A percentile compares a stretch with the other conserved stretches of the same genome.
These are phyloP conservation scores for Cucurbita maxima DNA, from an alignment of 306 rosid species.

Conservation along the genomic window DNA sequence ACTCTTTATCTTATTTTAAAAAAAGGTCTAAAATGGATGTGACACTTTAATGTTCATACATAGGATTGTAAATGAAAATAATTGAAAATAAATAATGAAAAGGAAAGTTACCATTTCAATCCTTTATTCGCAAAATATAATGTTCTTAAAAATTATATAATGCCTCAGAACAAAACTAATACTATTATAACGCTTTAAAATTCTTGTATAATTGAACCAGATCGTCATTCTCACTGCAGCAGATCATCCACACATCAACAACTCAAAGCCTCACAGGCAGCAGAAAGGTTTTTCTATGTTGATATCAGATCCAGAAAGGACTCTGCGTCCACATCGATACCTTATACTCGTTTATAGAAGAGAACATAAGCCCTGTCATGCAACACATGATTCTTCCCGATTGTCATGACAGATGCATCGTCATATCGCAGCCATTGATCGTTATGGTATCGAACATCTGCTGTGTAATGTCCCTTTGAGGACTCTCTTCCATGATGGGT, in stretches of 20 bases:
- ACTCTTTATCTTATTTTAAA: too few species aligned
- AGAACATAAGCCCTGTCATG: conserved; percentile 92
- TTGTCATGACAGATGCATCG: conserved; percentile 58
- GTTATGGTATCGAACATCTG: conserved; percentile 52
- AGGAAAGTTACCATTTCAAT: too few species aligned
- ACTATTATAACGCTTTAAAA: neutral
- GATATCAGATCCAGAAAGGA: neutral
- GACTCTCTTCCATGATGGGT: conserved; percentile 94
- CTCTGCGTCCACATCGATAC: neutral
- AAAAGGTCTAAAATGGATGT: too few species aligned
- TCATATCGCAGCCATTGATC: conserved; percentile 80
- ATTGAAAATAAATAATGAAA: too few species aligned
- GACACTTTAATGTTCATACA: too few species aligned
- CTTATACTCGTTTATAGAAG: conserved; percentile 53
- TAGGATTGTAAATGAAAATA: too few species aligned
- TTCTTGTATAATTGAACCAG: neutral
- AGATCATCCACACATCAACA: neutral
- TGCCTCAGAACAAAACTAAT: too few species aligned
- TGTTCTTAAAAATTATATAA: too few species aligned
- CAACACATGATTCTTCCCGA: conserved; percentile 51
- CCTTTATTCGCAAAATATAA: too few species aligned
- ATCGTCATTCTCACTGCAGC: neutral
- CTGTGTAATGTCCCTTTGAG: conserved; percentile 91
- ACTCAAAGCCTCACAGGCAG: neutral
- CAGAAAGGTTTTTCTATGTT: neutral